A percentile compares a stretch with the other conserved stretches of the same genome.
These are phyloP conservation scores for Keqinozyma sinolaborantium DNA, from an alignment of 1,139 yeast species.

Conservation along the genomic window DNA sequence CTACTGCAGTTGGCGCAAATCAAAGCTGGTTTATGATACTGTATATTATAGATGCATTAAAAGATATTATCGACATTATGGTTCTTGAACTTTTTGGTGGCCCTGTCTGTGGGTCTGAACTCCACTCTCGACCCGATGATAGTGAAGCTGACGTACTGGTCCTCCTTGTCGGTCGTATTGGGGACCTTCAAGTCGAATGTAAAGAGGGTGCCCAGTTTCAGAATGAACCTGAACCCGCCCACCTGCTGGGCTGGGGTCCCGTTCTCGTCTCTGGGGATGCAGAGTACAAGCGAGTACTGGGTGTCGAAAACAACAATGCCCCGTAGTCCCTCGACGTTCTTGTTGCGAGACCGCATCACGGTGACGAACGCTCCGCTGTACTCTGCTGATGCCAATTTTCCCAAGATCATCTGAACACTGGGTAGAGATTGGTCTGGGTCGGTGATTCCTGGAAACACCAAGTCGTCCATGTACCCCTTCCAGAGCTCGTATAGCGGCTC, in stretches of 20 bases:
- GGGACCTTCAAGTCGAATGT: constrained; percentile 47
- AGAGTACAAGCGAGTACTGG: constrained; percentile 68
- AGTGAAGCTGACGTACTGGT: constrained; percentile 50
- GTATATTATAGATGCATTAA: constrained; percentile 5
- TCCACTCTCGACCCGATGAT: constrained; percentile 80
- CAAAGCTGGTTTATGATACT: constrained; percentile 8
- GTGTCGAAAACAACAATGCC: constrained; percentile 92
- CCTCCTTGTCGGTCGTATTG: constrained; percentile 14
- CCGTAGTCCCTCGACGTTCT: constrained; percentile 54
- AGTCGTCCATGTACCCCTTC: constrained; percentile 55
- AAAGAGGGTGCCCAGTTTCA: constrained; percentile 61
- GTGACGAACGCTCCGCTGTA: constrained; percentile 71
- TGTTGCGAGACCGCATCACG: constrained; percentile 58
- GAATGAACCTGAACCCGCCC: constrained; percentile 53
- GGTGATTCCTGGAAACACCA: constrained; percentile 36
- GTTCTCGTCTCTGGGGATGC: constrained; percentile 44
- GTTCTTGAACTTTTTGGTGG: constrained; percentile 82
- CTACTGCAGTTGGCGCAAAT: constrained; percentile 21
- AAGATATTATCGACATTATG: constrained; percentile 66
- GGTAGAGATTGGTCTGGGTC: constrained; percentile 16
- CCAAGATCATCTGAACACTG: constrained; percentile 31
- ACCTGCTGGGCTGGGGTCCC: constrained; percentile 34
- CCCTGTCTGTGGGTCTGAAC: constrained; percentile 74
- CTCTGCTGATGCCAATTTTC: constrained; percentile 75
- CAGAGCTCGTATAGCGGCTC: constrained; percentile 53